Evolutionary conservation across 441 rosid species (phyloP).

Genomic region (Bocquillonia castaneifolia): DNA sequence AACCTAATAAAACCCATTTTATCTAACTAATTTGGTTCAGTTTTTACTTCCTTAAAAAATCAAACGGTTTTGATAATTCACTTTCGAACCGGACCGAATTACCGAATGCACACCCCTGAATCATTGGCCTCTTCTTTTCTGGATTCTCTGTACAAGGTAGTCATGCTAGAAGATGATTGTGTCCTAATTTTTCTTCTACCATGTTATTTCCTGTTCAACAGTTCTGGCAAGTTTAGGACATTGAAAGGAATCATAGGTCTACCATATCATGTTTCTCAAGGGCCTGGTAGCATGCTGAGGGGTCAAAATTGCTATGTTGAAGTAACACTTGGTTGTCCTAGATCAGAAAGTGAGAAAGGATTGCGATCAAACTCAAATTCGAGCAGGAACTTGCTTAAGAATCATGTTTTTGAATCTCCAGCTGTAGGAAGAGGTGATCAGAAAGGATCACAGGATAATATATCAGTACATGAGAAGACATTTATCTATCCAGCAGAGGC

Average conservation of each 20-base stretch:
- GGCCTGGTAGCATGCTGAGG: conserved; percentile 53
- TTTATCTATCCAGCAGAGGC: conserved; percentile 93
- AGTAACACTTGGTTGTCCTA: conserved; percentile 80
- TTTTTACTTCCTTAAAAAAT: too few relatives aligned
- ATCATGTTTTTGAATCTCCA: conserved; percentile 58
- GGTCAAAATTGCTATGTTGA: conserved; percentile 75
- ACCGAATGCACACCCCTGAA: too few relatives aligned
- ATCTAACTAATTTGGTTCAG: too few relatives aligned
- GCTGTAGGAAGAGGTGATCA: conserved; percentile 53
- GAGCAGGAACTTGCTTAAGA: conserved; percentile 48
- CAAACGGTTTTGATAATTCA: too few relatives aligned
- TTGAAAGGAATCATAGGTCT: conserved; percentile 62
- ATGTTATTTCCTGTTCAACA: conserved; percentile 31
- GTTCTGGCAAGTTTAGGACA: conserved; percentile 60
- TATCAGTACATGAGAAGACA: conserved; percentile 50
- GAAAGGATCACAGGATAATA: conserved; percentile 45
- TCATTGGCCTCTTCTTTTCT: not conserved
- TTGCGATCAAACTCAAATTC: conserved; percentile 40
- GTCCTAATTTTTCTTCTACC: conserved; percentile 22
- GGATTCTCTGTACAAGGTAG: not conserved
- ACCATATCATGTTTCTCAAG: conserved; percentile 66
- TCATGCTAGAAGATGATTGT: conserved; percentile 8
- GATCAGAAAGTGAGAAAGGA: conserved; percentile 45
- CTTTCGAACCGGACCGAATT: too few relatives aligned
- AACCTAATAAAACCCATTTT: too few relatives aligned